phyloP scores from a whole-genome alignment of 164 flowering plant genomes.

The Aristolochia californica region DNA sequence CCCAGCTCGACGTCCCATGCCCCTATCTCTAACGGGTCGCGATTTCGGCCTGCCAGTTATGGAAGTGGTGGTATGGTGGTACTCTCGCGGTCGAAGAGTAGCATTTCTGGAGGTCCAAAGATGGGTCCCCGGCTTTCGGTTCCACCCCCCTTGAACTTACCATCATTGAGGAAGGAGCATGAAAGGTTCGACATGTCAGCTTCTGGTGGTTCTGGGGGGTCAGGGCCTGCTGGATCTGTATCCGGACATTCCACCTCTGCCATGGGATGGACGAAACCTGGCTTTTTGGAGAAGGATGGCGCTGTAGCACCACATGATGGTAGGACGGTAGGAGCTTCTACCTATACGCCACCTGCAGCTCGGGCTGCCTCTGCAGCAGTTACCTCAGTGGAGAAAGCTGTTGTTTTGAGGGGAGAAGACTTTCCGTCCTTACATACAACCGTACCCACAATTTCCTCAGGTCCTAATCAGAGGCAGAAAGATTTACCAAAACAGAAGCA shows the following conservation, averaged over 20 bases:
- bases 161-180: slow-evolving; percentile 82
- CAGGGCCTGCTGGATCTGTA: slow-evolving; percentile 51
- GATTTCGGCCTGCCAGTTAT: slow-evolving; percentile 22
- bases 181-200: slow-evolving; percentile 63
- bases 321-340: slow-evolving; percentile 17
- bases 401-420: slow-evolving; percentile 86
- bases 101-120: slow-evolving; percentile 32
- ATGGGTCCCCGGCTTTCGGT: slow-evolving; percentile 71
- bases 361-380: slow-evolving; percentile 17
- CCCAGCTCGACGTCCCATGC: slow-evolving; percentile 15
- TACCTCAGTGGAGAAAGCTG: slow-evolving; percentile 33
- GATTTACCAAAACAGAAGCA: slow-evolving; percentile 49
- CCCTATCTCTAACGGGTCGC: slow-evolving; percentile 10
- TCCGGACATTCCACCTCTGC: slow-evolving; percentile 59
- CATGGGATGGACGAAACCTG: slow-evolving; percentile 83
- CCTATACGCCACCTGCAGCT: slow-evolving; percentile 67
- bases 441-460: slow-evolving; percentile 32
- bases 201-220: slow-evolving; percentile 32
- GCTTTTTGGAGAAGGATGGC: slow-evolving; percentile 33
- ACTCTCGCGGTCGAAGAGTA: slow-evolving; percentile 50
- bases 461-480: slow-evolving; percentile 42
- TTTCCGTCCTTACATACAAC: slow-evolving; percentile 79
- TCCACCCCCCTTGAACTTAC: slow-evolving; percentile 99
- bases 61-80: slow-evolving; percentile 84
- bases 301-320: slow-evolving; percentile 19